A percentile compares a stretch with the other conserved stretches of the same genome.
Evolutionary conservation across 441 rosid genomes (phyloP).

Genomic region (Mallotus japonicus): DNA sequence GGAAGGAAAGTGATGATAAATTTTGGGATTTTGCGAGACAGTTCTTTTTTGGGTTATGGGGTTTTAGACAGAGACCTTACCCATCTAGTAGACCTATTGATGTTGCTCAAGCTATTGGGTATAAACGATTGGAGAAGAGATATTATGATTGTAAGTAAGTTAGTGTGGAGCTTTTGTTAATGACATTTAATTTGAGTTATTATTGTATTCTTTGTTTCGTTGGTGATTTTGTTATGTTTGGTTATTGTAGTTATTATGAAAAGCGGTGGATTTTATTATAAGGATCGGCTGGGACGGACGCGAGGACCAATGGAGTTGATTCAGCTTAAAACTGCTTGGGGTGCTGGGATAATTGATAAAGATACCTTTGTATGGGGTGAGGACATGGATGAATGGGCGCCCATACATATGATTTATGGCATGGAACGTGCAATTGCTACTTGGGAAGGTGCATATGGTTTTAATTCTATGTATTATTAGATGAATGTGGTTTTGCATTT

Average conservation of each 20-base stretch:
- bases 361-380: conserved; percentile 90
- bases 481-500: not conserved
- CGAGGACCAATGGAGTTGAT: conserved; percentile 89
- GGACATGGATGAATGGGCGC: conserved; percentile 97
- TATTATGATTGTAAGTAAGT: conserved; percentile 79
- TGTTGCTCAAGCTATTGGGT: conserved; percentile 94
- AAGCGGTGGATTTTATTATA: conserved; percentile 81
- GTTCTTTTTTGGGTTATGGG: conserved; percentile 90
- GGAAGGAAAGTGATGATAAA: conserved; percentile 76
- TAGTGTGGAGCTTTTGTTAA: not conserved
- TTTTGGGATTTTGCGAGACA: conserved; percentile 89
- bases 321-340: conserved; percentile 93
- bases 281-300: conserved; percentile 89
- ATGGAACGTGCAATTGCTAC: conserved; percentile 87
- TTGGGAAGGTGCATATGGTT: conserved; percentile 75
- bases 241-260: conserved; percentile 66
- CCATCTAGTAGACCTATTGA: conserved; percentile 81
- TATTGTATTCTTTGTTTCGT: not conserved
- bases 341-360: conserved; percentile 83
- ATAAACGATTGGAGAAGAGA: conserved; percentile 74
- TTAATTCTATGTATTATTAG: not conserved
- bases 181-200: too few relatives aligned
- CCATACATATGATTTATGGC: conserved; percentile 92
- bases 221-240: not conserved
- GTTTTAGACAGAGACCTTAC: conserved; percentile 82